phyloP scores from a whole-genome alignment of 2,329 filamentous ascomycete genomes.

The Colletotrichum siamense region DNA sequence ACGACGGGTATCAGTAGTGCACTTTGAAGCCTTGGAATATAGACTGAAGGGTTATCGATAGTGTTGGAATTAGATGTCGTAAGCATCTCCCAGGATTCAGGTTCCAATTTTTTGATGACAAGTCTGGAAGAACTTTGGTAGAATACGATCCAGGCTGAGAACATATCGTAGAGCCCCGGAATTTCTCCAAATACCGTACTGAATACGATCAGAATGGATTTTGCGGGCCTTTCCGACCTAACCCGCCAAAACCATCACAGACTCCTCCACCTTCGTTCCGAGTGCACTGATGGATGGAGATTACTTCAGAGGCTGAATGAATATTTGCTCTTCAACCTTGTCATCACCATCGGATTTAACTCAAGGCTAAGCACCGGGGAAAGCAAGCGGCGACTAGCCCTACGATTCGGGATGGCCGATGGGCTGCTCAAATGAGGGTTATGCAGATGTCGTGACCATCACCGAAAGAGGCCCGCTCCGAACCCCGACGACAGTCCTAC shows the following conservation, averaged over 20 bases:
- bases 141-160: not conserved
- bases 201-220: not conserved
- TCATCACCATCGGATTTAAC: not conserved
- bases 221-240: not conserved
- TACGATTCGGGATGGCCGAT: slow-evolving; percentile 1
- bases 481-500: not conserved
- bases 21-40: not conserved
- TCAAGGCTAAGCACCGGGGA: not conserved
- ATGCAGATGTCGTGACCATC: not conserved
- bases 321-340: not conserved
- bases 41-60: not conserved
- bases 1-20: not conserved
- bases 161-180: not conserved
- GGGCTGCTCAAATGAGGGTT: not conserved
- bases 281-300: not conserved
- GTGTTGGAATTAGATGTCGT: not conserved
- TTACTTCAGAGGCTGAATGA: not conserved
- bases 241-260: not conserved
- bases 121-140: not conserved
- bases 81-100: not conserved
- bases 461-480: slow-evolving; percentile 10
- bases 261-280: not conserved
- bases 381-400: not conserved
- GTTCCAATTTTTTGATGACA: not conserved
- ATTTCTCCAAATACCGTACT: not conserved